phyloP scores from a whole-genome alignment of 139 green algal genomes.

The Asterochloris sp. region DNA sequence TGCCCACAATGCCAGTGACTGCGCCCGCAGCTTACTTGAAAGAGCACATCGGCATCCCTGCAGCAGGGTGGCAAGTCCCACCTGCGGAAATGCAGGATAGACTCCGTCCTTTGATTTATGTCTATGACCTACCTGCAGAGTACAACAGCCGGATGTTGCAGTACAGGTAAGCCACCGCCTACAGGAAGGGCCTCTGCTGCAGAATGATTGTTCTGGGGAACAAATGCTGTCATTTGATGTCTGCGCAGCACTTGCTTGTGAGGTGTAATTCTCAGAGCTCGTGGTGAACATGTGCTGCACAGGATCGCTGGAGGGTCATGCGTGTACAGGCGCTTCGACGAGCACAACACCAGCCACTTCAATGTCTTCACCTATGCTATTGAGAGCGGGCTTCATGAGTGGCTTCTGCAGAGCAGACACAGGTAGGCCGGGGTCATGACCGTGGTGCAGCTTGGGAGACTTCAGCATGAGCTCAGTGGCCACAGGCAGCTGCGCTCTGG shows the following conservation, averaged over 20 bases:
- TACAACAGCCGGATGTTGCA: slow-evolving; percentile 47
- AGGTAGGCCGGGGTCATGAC: too few species aligned
- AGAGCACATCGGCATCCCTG: too few species aligned
- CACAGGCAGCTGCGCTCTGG: neutral
- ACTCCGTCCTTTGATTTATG: slow-evolving; percentile 48
- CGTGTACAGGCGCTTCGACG: neutral
- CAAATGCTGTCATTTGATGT: too few species aligned
- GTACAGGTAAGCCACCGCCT: slow-evolving; percentile 4
- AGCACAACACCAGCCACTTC: slow-evolving; percentile 18
- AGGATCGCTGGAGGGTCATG: neutral
- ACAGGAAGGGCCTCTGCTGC: too few species aligned
- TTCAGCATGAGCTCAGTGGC: neutral
- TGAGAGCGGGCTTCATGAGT: slow-evolving; percentile 58
- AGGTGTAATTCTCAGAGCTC: too few species aligned
- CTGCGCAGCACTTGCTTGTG: too few species aligned
- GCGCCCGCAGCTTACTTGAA: too few species aligned
- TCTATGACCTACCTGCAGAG: slow-evolving; percentile 48
- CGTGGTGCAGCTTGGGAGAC: neutral
- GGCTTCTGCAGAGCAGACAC: slow-evolving; percentile 41
- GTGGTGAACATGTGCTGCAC: too few species aligned
- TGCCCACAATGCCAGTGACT: too few species aligned
- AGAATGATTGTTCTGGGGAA: too few species aligned
- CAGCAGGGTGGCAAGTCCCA: too few species aligned
- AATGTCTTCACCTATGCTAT: slow-evolving; percentile 31
- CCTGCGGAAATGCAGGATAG: too few species aligned